Evolutionary conservation across 2,329 filamentous ascomycete genomes (phyloP).

Genomic region (Curvularia sp.): DNA sequence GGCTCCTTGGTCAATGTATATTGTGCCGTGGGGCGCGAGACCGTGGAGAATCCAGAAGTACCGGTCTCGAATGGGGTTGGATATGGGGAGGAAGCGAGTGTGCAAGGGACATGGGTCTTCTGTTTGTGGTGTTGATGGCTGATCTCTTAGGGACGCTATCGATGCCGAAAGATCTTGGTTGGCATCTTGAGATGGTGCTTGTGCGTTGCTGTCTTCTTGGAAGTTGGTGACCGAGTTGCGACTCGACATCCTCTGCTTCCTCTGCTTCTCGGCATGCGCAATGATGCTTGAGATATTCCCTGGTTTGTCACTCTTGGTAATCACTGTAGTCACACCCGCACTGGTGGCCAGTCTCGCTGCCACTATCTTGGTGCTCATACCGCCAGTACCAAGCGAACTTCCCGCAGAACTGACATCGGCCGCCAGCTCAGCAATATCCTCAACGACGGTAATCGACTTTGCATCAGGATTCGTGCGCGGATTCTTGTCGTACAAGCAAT

Average conservation of each 20-base stretch:
- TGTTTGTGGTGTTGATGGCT: slow-evolving; percentile 40
- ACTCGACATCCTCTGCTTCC: slow-evolving; percentile 46
- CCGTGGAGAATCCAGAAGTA: slow-evolving; percentile 85
- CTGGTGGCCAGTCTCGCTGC: slow-evolving; percentile 91
- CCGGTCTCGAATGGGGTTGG: slow-evolving; percentile 18
- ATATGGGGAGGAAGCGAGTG: slow-evolving; percentile 84
- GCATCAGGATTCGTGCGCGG: slow-evolving; percentile 85
- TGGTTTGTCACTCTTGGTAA: slow-evolving; percentile 90
- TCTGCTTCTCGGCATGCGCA: slow-evolving; percentile 73
- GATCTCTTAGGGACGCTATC: slow-evolving; percentile 33
- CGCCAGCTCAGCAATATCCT: slow-evolving; percentile 81
- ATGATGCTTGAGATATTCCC: slow-evolving; percentile 91
- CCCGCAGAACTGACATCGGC: slow-evolving; percentile 92
- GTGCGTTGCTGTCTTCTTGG: slow-evolving; percentile 34
- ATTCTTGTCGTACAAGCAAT: slow-evolving; percentile 96
- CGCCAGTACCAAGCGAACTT: slow-evolving; percentile 87
- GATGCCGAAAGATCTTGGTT: slow-evolving; percentile 33
- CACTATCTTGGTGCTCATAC: slow-evolving; percentile 97
- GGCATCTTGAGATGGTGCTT: slow-evolving; percentile 27
- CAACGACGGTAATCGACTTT: slow-evolving; percentile 87
- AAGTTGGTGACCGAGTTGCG: slow-evolving; percentile 42
- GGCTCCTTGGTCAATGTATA: slow-evolving; percentile 93
- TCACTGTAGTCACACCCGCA: slow-evolving; percentile 93
- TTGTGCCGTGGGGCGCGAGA: slow-evolving; percentile 83
- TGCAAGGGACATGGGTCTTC: slow-evolving; percentile 67